Percentiles rank a stretch among this genome's conserved stretches.
Conservation (phyloP, 2,329 filamentous ascomycete species). For the Aureobasidium sp. region DNA sequence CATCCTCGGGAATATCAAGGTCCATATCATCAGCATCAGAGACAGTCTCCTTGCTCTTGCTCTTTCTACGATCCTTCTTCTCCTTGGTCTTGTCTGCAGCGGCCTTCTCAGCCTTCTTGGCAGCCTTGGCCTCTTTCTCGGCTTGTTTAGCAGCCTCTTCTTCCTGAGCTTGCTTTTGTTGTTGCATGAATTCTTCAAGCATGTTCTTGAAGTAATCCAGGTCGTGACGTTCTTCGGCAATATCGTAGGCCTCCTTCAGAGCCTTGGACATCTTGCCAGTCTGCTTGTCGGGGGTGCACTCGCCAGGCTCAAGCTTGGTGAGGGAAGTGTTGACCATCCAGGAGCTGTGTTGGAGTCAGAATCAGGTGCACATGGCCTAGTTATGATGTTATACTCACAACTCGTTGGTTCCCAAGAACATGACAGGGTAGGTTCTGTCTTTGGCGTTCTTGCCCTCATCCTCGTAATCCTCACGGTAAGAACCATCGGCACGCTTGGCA, state of each 20-base stretch:
- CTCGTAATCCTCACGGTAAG: constrained; percentile 76
- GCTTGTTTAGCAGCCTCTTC: constrained; percentile 34
- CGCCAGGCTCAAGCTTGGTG: constrained; percentile 64
- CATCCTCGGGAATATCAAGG: constrained; percentile 50
- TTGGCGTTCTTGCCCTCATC: constrained; percentile 79
- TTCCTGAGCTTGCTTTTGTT: constrained; percentile 41
- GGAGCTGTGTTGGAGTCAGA: constrained; percentile 48
- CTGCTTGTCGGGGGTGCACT: constrained; percentile 56
- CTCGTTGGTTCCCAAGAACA: constrained; percentile 93
- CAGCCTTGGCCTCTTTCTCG: constrained; percentile 29
- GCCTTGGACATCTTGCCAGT: constrained; percentile 70
- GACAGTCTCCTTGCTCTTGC: constrained; percentile 21
- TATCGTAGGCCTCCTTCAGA: constrained; percentile 66
- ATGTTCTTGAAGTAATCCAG: constrained; percentile 78
- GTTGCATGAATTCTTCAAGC: constrained; percentile 51
- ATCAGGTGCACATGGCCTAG: not conserved
- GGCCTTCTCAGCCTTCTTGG: constrained; percentile 34
- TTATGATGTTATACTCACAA: constrained; percentile 59
- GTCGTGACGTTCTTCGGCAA: constrained; percentile 70
- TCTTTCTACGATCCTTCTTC: constrained; percentile 42
- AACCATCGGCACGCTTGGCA: constrained; percentile 71
- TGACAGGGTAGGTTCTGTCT: constrained; percentile 84
- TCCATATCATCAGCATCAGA: constrained; percentile 25
- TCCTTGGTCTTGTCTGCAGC: constrained; percentile 30
- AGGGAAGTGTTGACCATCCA: constrained; percentile 87